Percentiles rank a stretch among this genome's conserved stretches.
Conservation (phyloP, 2,329 filamentous ascomycete genomes). For the Lasiodiplodia sp. region DNA sequence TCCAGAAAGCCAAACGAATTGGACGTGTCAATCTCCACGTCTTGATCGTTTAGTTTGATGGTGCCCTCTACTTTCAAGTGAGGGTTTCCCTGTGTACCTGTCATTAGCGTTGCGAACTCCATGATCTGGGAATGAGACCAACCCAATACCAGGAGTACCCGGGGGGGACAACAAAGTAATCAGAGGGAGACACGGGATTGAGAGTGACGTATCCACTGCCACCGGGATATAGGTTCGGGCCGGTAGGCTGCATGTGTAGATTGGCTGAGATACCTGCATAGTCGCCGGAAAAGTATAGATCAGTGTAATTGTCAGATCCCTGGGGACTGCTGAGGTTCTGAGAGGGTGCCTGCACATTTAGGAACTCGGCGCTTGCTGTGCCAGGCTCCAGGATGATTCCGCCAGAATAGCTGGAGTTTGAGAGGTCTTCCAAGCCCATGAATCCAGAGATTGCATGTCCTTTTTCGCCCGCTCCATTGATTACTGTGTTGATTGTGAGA, state of each 20-base stretch:
- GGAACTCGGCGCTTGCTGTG: background rate
- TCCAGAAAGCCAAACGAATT: background rate
- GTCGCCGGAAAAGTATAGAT: background rate
- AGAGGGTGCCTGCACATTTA: background rate
- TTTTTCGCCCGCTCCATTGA: background rate
- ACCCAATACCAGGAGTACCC: constrained; percentile 8
- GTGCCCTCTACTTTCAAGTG: background rate
- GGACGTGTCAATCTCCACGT: background rate
- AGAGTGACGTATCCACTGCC: background rate
- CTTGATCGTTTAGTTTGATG: background rate
- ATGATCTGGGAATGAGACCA: background rate
- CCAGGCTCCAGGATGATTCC: background rate
- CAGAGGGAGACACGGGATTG: background rate
- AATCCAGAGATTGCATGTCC: background rate
- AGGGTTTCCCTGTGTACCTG: background rate
- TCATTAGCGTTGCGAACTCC: background rate
- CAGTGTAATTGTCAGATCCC: background rate
- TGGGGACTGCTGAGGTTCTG: background rate
- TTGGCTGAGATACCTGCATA: background rate
- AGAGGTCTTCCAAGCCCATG: background rate
- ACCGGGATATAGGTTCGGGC: background rate
- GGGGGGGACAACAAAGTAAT: background rate
- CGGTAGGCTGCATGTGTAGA: background rate
- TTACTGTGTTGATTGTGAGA: background rate
- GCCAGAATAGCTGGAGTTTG: background rate